These are phyloP conservation scores for Vaccinium darrowii DNA, from an alignment of 148 eudicot genomes.

Conservation along the genomic window DNA sequence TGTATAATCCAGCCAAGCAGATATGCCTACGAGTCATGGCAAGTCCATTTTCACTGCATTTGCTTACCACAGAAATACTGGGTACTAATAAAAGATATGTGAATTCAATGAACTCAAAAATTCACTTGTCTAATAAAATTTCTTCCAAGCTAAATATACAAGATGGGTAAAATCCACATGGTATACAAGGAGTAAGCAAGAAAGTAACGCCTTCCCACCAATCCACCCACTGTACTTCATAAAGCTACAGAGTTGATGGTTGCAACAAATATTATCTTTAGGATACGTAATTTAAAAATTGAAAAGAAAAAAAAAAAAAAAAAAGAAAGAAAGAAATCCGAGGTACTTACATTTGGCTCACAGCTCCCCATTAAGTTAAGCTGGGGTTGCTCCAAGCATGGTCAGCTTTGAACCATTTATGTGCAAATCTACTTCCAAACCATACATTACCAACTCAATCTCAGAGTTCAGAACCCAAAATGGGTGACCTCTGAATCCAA, in stretches of 20 bases:
- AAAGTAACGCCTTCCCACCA: neutral
- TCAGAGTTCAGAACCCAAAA: neutral
- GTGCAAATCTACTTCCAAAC: neutral
- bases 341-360: slow-evolving; percentile 11
- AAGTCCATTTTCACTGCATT: too few species aligned
- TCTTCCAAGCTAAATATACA: neutral
- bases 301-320: neutral
- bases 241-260: neutral
- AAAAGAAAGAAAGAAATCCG: neutral
- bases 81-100: too few species aligned
- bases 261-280: neutral
- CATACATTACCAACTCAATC: slow-evolving; percentile 16
- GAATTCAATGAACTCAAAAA: too few species aligned
- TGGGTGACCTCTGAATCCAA: slow-evolving; percentile 24
- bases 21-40: too few species aligned
- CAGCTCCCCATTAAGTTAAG: neutral
- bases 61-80: too few species aligned
- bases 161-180: neutral
- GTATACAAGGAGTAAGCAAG: neutral
- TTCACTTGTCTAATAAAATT: neutral
- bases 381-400: neutral
- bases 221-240: neutral
- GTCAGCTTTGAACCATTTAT: neutral
- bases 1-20: too few species aligned
- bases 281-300: neutral